Conservation (phyloP, 2,329 filamentous ascomycete genomes). For the Hymenoscyphus repandus region DNA sequence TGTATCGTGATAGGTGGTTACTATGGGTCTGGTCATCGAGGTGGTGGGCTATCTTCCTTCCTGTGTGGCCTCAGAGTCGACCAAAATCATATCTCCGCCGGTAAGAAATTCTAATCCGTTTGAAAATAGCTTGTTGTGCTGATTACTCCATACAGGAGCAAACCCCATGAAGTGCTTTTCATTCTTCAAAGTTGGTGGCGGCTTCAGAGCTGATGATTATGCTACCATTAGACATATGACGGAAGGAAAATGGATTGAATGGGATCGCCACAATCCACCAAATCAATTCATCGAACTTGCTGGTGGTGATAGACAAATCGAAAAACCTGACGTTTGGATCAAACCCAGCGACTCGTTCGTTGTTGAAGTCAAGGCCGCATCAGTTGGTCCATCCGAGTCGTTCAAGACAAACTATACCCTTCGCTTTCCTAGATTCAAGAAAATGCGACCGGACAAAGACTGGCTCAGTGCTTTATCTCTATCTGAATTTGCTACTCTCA, state of each 20-base stretch:
- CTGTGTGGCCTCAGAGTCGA: conserved; percentile 81
- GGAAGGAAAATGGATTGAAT: conserved; percentile 86
- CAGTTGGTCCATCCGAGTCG: conserved; percentile 66
- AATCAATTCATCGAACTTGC: conserved; percentile 74
- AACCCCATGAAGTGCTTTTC: conserved; percentile 76
- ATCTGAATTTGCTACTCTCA: conserved; percentile 70
- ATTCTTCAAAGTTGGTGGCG: conserved; percentile 98
- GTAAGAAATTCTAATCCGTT: conserved; percentile 9
- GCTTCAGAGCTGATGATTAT: conserved; percentile 81
- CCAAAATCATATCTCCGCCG: conserved; percentile 54
- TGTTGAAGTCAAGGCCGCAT: conserved; percentile 82
- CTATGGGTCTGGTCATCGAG: conserved; percentile 80
- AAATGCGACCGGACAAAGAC: conserved; percentile 71
- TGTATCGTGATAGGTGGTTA: conserved; percentile 88
- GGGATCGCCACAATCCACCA: conserved; percentile 74
- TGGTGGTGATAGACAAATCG: conserved; percentile 66
- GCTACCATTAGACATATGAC: conserved; percentile 76
- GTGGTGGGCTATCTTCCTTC: conserved; percentile 78
- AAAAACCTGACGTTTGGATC: conserved; percentile 90
- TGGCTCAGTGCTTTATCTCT: conserved; percentile 78
- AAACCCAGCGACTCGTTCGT: conserved; percentile 83
- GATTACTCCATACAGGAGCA: conserved; percentile 25
- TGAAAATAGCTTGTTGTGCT: conserved; percentile 15
- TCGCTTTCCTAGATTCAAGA: conserved; percentile 86
- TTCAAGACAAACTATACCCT: conserved; percentile 75